Evolutionary conservation across 495 filamentous ascomycete genomes (phyloP).

Genomic region (Cryomyces minteri): DNA sequence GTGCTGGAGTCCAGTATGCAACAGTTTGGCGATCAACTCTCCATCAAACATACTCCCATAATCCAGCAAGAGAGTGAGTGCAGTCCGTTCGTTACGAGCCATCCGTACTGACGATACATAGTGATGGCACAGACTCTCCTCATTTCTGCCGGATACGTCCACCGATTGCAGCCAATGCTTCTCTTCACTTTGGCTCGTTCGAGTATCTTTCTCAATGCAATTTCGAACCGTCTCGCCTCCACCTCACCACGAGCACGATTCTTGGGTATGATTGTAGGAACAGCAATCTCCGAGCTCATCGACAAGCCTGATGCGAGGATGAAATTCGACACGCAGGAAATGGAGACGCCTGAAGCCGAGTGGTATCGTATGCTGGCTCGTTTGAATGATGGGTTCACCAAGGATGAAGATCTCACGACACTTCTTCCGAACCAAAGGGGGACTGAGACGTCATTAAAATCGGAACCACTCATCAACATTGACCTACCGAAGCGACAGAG

Average conservation of each 20-base stretch:
- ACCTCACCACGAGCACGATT: constrained; percentile 59
- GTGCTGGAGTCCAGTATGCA: constrained; percentile 48
- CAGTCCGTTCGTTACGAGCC: background rate
- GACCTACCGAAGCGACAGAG: too few relatives aligned
- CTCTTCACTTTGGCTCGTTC: constrained; percentile 49
- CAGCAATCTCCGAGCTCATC: constrained; percentile 59
- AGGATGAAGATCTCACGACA: constrained; percentile 28
- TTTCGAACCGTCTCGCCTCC: constrained; percentile 74
- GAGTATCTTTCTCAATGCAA: constrained; percentile 48
- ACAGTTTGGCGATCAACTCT: constrained; percentile 70
- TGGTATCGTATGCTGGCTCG: constrained; percentile 57
- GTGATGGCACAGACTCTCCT: constrained; percentile 68
- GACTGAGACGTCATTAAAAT: background rate
- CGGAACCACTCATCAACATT: background rate
- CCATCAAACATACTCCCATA: constrained; percentile 66
- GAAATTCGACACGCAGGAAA: constrained; percentile 72
- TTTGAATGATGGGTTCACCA: constrained; percentile 44
- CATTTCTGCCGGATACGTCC: constrained; percentile 55
- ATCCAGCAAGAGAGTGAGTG: constrained; percentile 67
- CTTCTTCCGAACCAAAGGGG: background rate
- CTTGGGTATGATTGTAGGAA: constrained; percentile 80
- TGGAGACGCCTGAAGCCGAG: constrained; percentile 45
- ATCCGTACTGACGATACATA: constrained; percentile 19
- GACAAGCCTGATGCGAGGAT: constrained; percentile 57
- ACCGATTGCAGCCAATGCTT: constrained; percentile 37